A percentile compares a stretch with the other conserved stretches of the same genome.
These are phyloP conservation scores for Talaromyces atroroseus DNA, from an alignment of 2,329 filamentous ascomycete species.

Conservation along the genomic window DNA sequence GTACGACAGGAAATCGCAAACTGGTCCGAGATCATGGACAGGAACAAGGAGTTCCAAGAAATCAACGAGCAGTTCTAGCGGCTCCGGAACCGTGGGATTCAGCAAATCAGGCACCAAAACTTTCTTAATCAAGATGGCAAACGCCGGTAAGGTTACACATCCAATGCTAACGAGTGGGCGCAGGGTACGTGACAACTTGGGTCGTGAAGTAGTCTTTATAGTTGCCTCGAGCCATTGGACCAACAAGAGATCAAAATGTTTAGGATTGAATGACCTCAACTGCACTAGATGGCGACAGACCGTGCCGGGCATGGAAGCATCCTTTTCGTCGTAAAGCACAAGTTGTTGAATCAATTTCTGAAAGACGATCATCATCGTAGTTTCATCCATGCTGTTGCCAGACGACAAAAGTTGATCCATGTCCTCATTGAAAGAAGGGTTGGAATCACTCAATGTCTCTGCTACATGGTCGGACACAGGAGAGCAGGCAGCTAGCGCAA, in stretches of 20 bases:
- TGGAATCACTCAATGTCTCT: constrained; percentile 34
- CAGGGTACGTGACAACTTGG: constrained; percentile 30
- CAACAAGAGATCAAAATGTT: constrained; percentile 40
- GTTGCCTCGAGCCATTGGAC: constrained; percentile 38
- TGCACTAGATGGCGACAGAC: constrained; percentile 39
- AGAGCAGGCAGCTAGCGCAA: constrained; percentile 41
- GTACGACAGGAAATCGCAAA: constrained; percentile 34
- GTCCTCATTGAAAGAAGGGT: constrained; percentile 39
- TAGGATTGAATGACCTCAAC: constrained; percentile 39
- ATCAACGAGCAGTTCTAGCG: constrained; percentile 24
- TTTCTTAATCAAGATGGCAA: constrained; percentile 32
- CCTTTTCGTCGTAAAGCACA: constrained; percentile 24
- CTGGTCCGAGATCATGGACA: constrained; percentile 13
- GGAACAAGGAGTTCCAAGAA: constrained; percentile 29
- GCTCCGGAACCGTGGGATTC: constrained; percentile 21
- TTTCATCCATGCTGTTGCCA: constrained; percentile 43
- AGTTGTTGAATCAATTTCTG: constrained; percentile 36
- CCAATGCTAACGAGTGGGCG: constrained; percentile 40
- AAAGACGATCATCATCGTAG: constrained; percentile 40
- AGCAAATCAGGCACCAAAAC: constrained; percentile 23
- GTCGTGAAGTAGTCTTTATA: constrained; percentile 30
- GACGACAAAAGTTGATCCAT: constrained; percentile 43
- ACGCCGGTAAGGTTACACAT: constrained; percentile 39
- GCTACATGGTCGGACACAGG: constrained; percentile 45
- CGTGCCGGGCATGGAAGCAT: constrained; percentile 28